These are phyloP conservation scores for Glycine latifolia DNA, from an alignment of 306 rosid genomes.

Conservation along the genomic window DNA sequence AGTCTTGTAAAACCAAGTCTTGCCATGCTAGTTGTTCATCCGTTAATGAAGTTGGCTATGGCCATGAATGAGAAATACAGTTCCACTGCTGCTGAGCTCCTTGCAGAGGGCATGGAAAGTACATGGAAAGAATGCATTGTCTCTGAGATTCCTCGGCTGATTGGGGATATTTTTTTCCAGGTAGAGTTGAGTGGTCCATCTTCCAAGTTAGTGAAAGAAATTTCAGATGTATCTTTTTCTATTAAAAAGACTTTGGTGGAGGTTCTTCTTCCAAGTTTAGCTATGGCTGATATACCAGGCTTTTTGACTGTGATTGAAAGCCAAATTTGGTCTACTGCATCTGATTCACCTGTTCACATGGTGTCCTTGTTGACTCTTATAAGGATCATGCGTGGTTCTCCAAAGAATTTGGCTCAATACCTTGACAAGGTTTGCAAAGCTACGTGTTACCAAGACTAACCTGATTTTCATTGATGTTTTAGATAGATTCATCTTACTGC, in stretches of 20 bases:
- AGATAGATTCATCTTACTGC: constrained; percentile 30
- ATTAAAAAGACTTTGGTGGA: constrained; percentile 78
- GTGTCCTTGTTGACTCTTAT: constrained; percentile 87
- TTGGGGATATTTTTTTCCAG: constrained; percentile 92
- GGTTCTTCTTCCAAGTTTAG: constrained; percentile 96
- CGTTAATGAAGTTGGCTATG: constrained; percentile 88
- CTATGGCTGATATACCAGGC: constrained; percentile 83
- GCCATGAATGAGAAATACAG: constrained; percentile 91
- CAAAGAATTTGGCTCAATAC: constrained; percentile 81
- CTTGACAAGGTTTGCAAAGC: constrained; percentile 87
- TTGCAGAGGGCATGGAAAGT: constrained; percentile 96
- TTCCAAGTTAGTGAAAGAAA: constrained; percentile 54
- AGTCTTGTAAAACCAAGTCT: constrained; percentile 84
- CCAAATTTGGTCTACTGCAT: constrained; percentile 98
- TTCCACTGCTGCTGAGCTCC: constrained; percentile 98
- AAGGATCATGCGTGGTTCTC: constrained; percentile 85
- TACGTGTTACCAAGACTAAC: constrained; percentile 41
- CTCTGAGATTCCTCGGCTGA: constrained; percentile 79
- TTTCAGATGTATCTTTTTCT: constrained; percentile 63
- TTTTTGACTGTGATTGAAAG: constrained; percentile 83
- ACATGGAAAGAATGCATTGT: constrained; percentile 83
- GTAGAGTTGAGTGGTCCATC: constrained; percentile 87
- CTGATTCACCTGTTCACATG: constrained; percentile 93
- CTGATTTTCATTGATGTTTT: constrained; percentile 27
- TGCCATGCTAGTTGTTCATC: constrained; percentile 80